Conservation (phyloP, 176 grass and related monocot species). For the Lolium perenne region DNA sequence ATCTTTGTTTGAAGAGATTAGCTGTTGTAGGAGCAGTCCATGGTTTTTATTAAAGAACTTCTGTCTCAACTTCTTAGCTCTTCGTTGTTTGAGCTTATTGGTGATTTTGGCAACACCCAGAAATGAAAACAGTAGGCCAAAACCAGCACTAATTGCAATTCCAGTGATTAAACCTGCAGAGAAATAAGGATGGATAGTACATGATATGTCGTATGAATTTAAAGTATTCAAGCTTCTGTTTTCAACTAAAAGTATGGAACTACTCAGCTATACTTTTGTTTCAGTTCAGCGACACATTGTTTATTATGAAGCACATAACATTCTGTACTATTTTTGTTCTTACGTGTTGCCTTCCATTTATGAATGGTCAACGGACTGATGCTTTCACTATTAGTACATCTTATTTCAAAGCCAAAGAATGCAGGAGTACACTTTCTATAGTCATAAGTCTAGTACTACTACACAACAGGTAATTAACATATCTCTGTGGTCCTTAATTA, state of each 20-base stretch:
- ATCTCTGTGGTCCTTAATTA: not conserved
- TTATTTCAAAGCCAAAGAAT: not conserved
- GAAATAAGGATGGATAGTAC: not conserved
- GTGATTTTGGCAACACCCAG: slow-evolving; percentile 32
- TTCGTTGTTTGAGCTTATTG: slow-evolving; percentile 30
- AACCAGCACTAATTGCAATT: slow-evolving; percentile 40
- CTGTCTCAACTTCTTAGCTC: slow-evolving; percentile 27
- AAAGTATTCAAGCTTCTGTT: not conserved
- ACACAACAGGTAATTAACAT: not conserved
- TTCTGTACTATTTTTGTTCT: not conserved
- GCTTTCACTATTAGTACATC: not conserved
- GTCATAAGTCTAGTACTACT: not conserved
- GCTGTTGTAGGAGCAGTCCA: slow-evolving; percentile 48
- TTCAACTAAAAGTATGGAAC: not conserved
- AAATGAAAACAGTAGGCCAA: slow-evolving; percentile 39
- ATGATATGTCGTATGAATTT: not conserved
- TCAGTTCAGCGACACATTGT: not conserved
- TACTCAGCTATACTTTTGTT: not conserved
- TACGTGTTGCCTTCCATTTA: not conserved
- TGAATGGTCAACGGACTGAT: not conserved
- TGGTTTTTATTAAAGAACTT: slow-evolving; percentile 53
- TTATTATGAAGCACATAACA: not conserved
- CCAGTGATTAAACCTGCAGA: slow-evolving; percentile 40
- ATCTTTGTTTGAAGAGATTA: slow-evolving; percentile 51
- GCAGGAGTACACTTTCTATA: not conserved